Percentiles rank a stretch among this genome's conserved stretches.
Conservation (phyloP, 805 yeast species). For the Saccharomycopsis sp. region DNA sequence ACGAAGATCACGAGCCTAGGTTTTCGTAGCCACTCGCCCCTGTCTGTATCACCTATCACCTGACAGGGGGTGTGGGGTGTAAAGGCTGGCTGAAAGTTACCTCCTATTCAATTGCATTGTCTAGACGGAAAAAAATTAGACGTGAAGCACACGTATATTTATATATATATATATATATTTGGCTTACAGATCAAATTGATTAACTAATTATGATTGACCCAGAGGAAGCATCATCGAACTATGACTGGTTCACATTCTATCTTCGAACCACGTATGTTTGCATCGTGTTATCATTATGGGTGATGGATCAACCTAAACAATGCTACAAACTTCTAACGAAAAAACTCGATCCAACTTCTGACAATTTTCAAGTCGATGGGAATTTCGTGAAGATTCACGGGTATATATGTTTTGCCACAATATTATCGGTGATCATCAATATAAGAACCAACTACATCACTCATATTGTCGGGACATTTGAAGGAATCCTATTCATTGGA, state of each 20-base stretch:
- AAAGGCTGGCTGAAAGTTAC: too few relatives aligned
- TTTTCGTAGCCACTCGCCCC: too few relatives aligned
- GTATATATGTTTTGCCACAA: slow-evolving; percentile 6
- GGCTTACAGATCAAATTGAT: too few relatives aligned
- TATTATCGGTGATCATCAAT: slow-evolving; percentile 14
- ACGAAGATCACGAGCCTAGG: too few relatives aligned
- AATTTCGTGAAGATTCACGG: slow-evolving; percentile 15
- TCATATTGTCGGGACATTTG: slow-evolving; percentile 13
- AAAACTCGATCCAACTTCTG: slow-evolving; percentile 2
- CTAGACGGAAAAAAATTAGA: too few relatives aligned
- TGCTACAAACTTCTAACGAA: slow-evolving; percentile 9
- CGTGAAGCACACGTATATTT: too few relatives aligned
- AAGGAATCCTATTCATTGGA: slow-evolving; percentile 7
- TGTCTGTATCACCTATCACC: too few relatives aligned
- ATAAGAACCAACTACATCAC: slow-evolving; percentile 18
- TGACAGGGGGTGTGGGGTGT: too few relatives aligned
- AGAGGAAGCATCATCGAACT: slow-evolving; percentile 6
- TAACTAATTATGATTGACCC: background rate
- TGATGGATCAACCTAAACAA: slow-evolving; percentile 22
- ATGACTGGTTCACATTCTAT: slow-evolving; percentile 22
- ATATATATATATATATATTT: too few relatives aligned
- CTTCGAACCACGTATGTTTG: slow-evolving; percentile 20
- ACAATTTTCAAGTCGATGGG: slow-evolving; percentile 15
- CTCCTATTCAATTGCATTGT: too few relatives aligned
- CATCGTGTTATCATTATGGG: slow-evolving; percentile 16